Percentiles rank a stretch among this genome's conserved stretches.
phyloP scores from a whole-genome alignment of 495 filamentous ascomycete species.

The Daldinia grandis region DNA sequence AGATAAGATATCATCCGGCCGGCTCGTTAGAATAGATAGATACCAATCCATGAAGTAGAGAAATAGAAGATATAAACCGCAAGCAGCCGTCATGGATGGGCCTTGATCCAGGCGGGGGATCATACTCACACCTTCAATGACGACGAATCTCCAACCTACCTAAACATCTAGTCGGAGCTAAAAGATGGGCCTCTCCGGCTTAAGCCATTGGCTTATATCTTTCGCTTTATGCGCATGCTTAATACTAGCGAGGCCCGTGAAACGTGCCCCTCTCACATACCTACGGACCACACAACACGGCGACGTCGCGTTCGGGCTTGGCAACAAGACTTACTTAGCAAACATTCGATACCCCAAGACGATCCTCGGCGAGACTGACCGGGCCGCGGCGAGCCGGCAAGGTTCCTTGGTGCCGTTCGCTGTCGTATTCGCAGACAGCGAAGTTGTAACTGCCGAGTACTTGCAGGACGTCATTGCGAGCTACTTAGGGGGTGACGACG shows the following conservation, averaged over 20 bases:
- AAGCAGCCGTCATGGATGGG: background rate
- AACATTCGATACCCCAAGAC: conserved; percentile 30
- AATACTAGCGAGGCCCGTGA: conserved; percentile 3
- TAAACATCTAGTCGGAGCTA: background rate
- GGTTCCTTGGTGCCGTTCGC: background rate
- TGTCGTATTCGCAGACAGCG: background rate
- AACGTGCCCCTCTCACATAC: conserved; percentile 27
- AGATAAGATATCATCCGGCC: conserved; percentile 2
- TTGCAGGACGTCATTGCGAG: conserved; percentile 11
- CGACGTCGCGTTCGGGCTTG: conserved; percentile 32
- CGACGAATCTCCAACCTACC: background rate
- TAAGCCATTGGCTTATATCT: background rate
- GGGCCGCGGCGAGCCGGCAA: background rate
- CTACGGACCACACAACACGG: conserved; percentile 28
- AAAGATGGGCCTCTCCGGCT: background rate
- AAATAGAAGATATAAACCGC: background rate
- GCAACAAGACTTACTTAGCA: conserved; percentile 36
- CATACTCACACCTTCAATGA: background rate
- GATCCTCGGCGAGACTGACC: background rate
- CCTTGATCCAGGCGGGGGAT: background rate
- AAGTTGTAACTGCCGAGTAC: background rate
- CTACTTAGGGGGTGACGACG: conserved; percentile 34
- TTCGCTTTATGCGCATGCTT: background rate
- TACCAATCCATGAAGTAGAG: background rate
- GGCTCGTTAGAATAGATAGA: background rate